Base-by-base conservation (phyloP, 129 eudicot species). In the Helichrysum umbraculigerum region DNA sequence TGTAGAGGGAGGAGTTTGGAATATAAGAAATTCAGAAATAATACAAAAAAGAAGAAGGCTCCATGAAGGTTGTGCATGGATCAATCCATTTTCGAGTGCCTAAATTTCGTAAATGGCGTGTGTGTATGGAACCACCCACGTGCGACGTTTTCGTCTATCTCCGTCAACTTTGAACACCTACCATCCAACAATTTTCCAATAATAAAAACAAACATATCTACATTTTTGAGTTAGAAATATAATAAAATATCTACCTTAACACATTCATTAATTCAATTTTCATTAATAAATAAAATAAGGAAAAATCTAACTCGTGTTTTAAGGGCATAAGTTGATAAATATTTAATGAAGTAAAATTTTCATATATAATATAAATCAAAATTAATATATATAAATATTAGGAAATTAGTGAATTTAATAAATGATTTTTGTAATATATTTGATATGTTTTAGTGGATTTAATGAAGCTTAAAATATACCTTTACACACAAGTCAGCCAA, bases 81-180 rank as follows among this genome's bases (percentile, higher is more conserved):
- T 70, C 34, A 32, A 41, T 56, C 50, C 72, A 75, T 0, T 58
- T 68, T 57, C 25, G 7, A 51, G 58, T 5, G 58, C 64, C 70
- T 15, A 57, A 80, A 67, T 56, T 66, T 74, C 75, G 75, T 66
- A 16, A 79, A 54, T 73, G 78, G 62, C 74, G 54, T 56, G 61
- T 30, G 39, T 39, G 39, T 64, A 71, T 68, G 20, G 32, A n/a
- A 73, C 70, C 75, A 59, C 16, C 83, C 79, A 66, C 44, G 65
- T 68, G 70, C 28, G n/a, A 6, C 3, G 30, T 61, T 60, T 78
- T 61, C 69, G 64, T 12, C 19, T 64, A 66, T 25, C 58, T 57
- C 52, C 70, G 79, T 80, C 83, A 80, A 80, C 70, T 11, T 44
- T 74, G 83, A 64, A 30, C 71, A 75, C 83, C 58, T 22, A 71